Percentiles rank a stretch among this genome's conserved stretches.
These are phyloP conservation scores for Olyra latifolia DNA, from an alignment of 176 grass and related monocot genomes.

Conservation along the genomic window DNA sequence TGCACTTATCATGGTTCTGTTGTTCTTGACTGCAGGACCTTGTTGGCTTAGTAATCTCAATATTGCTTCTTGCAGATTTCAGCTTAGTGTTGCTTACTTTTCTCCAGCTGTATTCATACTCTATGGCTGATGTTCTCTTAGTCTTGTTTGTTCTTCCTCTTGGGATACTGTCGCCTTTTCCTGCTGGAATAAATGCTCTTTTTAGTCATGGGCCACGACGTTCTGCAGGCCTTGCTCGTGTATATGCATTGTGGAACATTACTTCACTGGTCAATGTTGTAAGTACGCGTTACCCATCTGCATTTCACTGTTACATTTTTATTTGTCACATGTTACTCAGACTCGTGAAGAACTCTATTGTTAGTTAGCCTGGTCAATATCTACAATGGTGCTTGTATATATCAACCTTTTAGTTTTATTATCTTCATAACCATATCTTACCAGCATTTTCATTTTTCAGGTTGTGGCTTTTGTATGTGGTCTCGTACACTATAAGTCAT, in stretches of 20 bases:
- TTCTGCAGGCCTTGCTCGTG: constrained; percentile 91
- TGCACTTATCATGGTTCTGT: constrained; percentile 25
- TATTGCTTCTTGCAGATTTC: constrained; percentile 94
- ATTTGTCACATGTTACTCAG: not conserved
- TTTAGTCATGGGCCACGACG: constrained; percentile 98
- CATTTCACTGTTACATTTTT: constrained; percentile 7
- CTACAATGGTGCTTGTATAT: not conserved
- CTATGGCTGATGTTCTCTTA: constrained; percentile 85
- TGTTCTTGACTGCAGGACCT: constrained; percentile 81
- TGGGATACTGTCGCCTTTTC: constrained; percentile 94
- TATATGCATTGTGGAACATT: constrained; percentile 99
- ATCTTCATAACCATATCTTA: constrained; percentile 13
- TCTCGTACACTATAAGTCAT: constrained; percentile 94
- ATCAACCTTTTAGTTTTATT: not conserved
- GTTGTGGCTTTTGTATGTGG: constrained; percentile 92
- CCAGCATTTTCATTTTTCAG: constrained; percentile 50
- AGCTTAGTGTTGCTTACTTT: constrained; percentile 96
- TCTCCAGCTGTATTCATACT: constrained; percentile 96
- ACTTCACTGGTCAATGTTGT: constrained; percentile 98
- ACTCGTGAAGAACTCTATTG: not conserved
- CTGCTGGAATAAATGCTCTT: constrained; percentile 98
- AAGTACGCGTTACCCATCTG: constrained; percentile 44
- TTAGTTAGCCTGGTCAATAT: constrained; percentile 8
- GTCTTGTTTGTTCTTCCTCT: constrained; percentile 98
- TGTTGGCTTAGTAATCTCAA: constrained; percentile 95